Evolutionary conservation across 1,139 yeast genomes (phyloP), one percentile per base, ranked within the genome.

Genomic region (Candida tetrigidarum): DNA sequence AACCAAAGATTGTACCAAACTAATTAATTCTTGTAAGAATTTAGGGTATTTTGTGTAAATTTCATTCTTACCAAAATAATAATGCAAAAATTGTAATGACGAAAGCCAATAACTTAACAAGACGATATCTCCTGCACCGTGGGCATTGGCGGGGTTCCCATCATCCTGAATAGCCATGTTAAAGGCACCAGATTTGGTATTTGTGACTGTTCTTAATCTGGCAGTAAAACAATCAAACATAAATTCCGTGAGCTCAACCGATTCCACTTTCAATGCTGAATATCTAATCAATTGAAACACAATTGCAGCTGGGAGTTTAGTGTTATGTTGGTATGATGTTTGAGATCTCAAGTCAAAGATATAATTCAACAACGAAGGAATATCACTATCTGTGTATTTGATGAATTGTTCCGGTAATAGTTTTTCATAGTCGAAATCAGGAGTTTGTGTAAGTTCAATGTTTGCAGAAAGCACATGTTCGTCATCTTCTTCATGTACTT

Each of bases 91-190:
- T 51, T 85, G 86, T 35, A 84, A 59, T 10, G 81, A 81, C 4
- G 90, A 78, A 33, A 86, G 71, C 92, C 93, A 86, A 58, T 85
- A 86, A 50, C 92, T 83, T 46, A 84, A 74, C 29, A 77, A 62
- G 8, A 86, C 88, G 45, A 86, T 83, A 58, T 86, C 92, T 18
- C 87, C 85, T 7, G 74, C 66, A 1, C 79, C 79, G 5, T 63
- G 64, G 2, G 61, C 51, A 4, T 44, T 43, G 15, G 48, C 48
- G 3, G 45, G 22, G 15, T 43, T 47, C 3, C 49, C 51, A 23
- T 59, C 59, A 37, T 63, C 66, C 41, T 63, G 66, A 14, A 63
- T 56, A 6, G 74, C 73, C 63, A 74, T 68, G 50, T 74, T 78
- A 48, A 80, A 75, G 4, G 80, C 81, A 0, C 87, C 88, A 9